Evolutionary conservation across 441 rosid genomes (phyloP).

Genomic region (Cnidoscolus chayamansa): DNA sequence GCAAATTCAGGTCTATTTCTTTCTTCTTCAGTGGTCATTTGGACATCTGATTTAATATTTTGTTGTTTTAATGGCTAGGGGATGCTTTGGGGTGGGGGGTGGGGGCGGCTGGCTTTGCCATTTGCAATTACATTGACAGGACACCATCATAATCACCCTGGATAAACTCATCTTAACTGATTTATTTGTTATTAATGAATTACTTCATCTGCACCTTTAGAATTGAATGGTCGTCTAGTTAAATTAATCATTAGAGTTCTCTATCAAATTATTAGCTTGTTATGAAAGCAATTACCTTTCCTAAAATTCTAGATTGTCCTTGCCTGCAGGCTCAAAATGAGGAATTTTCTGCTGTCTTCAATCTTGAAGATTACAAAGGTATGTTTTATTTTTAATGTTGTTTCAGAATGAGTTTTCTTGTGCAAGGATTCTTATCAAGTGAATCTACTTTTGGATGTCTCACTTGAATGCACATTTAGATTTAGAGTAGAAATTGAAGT

Average conservation of each 20-base stretch:
- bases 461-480: not conserved
- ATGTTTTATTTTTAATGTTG: conserved; percentile 10
- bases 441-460: not conserved
- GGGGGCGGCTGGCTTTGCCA: too few species aligned
- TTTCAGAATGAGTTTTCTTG: conserved; percentile 1
- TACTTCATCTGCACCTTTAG: not conserved
- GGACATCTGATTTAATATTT: not conserved
- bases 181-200: not conserved
- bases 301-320: not conserved
- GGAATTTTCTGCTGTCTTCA: conserved; percentile 68
- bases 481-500: not conserved
- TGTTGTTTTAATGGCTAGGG: not conserved
- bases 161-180: not conserved
- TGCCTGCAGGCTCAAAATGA: conserved; percentile 79
- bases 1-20: conserved; percentile 77
- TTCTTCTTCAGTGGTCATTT: conserved; percentile 6
- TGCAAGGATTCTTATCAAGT: not conserved
- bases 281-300: not conserved
- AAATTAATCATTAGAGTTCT: not conserved
- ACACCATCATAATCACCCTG: not conserved
- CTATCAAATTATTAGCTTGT: conserved; percentile 1
- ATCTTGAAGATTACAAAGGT: conserved; percentile 97
- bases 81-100: too few species aligned
- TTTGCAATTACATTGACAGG: not conserved
- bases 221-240: not conserved